phyloP scores from a whole-genome alignment of 1,284 basidiomycete species.

The Tranzscheliella williamsii region DNA sequence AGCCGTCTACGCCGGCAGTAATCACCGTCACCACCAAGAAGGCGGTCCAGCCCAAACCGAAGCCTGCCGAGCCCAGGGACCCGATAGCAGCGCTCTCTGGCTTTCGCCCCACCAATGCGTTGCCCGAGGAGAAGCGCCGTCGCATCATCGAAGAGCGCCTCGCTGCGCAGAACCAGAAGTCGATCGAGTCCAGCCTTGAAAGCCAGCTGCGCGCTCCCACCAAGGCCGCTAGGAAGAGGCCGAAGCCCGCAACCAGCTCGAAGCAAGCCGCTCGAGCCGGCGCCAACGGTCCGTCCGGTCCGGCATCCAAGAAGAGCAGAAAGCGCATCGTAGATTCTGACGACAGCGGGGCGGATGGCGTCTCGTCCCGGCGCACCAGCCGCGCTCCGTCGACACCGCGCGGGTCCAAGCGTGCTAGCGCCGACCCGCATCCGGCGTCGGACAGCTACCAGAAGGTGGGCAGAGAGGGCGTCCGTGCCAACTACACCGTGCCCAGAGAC shows the following conservation, averaged over 20 bases:
- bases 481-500: conserved; percentile 34
- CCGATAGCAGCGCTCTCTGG: conserved; percentile 30
- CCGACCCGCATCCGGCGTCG: conserved; percentile 22
- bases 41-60: conserved; percentile 12
- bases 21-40: conserved; percentile 33
- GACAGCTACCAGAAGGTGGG: conserved; percentile 34
- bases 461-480: conserved; percentile 30
- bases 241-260: conserved; percentile 3
- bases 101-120: conserved; percentile 30
- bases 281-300: neutral
- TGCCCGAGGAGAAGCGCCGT: conserved; percentile 38
- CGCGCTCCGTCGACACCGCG: conserved; percentile 21
- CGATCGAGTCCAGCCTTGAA: conserved; percentile 26
- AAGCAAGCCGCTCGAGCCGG: neutral
- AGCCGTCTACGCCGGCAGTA: conserved; percentile 6
- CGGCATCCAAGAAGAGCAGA: neutral
- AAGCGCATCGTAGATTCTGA: conserved; percentile 10
- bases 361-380: neutral
- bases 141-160: conserved; percentile 41
- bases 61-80: conserved; percentile 19
- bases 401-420: conserved; percentile 27
- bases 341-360: conserved; percentile 5
- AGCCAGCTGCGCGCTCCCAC: conserved; percentile 14
- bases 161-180: conserved; percentile 30
- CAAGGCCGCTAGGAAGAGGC: conserved; percentile 8